Conservation (phyloP, 345 rosid species). For the Salix arbutifolia region DNA sequence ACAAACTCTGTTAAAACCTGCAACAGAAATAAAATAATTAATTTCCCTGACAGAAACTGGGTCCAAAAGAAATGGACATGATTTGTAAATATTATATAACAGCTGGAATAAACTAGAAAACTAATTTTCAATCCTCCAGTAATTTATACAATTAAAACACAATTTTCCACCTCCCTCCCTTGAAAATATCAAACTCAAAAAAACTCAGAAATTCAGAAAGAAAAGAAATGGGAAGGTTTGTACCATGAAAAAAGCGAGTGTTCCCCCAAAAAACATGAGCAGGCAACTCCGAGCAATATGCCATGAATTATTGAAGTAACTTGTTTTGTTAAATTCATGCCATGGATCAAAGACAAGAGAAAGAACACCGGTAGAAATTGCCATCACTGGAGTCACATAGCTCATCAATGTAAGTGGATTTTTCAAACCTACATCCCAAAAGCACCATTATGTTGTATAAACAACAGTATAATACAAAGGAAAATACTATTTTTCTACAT, state of each 20-base stretch:
- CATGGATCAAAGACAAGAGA: conserved; percentile 93
- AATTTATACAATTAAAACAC: neutral
- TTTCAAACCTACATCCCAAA: conserved; percentile 61
- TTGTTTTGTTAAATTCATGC: conserved; percentile 63
- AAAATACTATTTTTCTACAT: too few species aligned
- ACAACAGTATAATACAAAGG: neutral
- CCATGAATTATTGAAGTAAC: conserved; percentile 73
- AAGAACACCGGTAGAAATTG: conserved; percentile 68
- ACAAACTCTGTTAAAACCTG: conserved; percentile 93
- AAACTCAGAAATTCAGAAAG: neutral
- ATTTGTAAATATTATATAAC: conserved; percentile 1
- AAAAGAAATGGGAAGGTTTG: conserved; percentile 1
- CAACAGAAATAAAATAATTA: conserved; percentile 16
- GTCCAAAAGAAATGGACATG: neutral
- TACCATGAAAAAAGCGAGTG: conserved; percentile 94
- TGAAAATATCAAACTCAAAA: neutral
- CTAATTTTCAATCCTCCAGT: neutral
- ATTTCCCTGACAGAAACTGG: conserved; percentile 6
- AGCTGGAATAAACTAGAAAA: neutral
- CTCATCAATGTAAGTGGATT: conserved; percentile 88
- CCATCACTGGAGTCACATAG: conserved; percentile 86
- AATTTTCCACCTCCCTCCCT: neutral
- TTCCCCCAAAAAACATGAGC: conserved; percentile 93
- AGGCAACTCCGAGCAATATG: conserved; percentile 80
- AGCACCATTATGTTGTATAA: neutral